A percentile compares a stretch with the other conserved stretches of the same genome.
These are phyloP conservation scores for Periglandula ipomoeae DNA, from an alignment of 2,329 filamentous ascomycete genomes.

Conservation along the genomic window DNA sequence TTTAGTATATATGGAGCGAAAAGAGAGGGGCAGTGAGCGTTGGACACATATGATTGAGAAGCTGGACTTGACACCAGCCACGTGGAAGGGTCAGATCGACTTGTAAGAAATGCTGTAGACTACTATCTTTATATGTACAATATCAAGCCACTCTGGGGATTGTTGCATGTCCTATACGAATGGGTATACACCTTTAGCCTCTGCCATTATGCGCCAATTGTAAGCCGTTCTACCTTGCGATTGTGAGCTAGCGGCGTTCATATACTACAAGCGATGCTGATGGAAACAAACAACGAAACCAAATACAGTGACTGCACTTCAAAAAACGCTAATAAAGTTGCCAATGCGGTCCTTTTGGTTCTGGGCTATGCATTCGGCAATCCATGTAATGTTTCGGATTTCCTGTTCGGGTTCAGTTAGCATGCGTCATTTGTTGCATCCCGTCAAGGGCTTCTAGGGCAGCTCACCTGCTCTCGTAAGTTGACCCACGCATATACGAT, in stretches of 20 bases:
- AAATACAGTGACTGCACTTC: conserved; percentile 18
- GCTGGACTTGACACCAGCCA: conserved; percentile 77
- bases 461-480: conserved; percentile 82
- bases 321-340: conserved; percentile 98
- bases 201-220: conserved; percentile 23
- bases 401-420: conserved; percentile 51
- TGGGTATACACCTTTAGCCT: conserved; percentile 11
- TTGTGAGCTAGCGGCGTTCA: conserved; percentile 25
- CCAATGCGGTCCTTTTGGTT: conserved; percentile 98
- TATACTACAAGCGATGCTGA: conserved; percentile 35
- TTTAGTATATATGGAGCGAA: conserved; percentile 74
- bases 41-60: conserved; percentile 82
- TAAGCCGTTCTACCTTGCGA: conserved; percentile 20
- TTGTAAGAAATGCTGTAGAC: conserved; percentile 30
- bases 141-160: conserved; percentile 23
- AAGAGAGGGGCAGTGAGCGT: conserved; percentile 82
- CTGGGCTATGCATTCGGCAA: conserved; percentile 97
- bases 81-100: conserved; percentile 80
- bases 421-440: not conserved
- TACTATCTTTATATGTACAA: conserved; percentile 41
- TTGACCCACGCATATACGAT: conserved; percentile 98
- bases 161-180: not conserved
- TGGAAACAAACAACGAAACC: not conserved
- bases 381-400: conserved; percentile 99
- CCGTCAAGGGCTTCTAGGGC: not conserved